phyloP scores from a whole-genome alignment of 371 early-diverging fungal genomes.

The Coemansia sp. region DNA sequence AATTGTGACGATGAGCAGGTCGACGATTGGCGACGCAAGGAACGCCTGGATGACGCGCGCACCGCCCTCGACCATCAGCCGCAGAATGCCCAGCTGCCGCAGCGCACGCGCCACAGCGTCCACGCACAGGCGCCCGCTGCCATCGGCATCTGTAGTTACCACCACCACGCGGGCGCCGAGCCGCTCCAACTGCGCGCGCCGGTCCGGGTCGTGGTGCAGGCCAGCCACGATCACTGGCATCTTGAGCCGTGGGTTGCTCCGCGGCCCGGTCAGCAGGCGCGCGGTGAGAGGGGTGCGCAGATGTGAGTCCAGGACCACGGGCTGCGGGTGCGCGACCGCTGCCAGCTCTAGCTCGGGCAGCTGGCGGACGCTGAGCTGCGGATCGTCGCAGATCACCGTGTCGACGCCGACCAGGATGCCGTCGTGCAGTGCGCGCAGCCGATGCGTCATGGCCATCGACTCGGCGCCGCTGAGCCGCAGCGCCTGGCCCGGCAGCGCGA shows the following conservation, averaged over 20 bases:
- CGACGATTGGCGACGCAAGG: conserved; percentile 54
- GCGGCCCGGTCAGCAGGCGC: conserved; percentile 52
- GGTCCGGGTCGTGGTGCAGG: conserved; percentile 8
- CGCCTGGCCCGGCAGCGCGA: conserved; percentile 63
- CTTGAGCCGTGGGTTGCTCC: conserved; percentile 16
- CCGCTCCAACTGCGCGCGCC: conserved; percentile 48
- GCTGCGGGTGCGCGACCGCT: conserved; percentile 62
- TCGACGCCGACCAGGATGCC: conserved; percentile 89
- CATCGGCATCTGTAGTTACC: conserved; percentile 11
- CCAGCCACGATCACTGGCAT: conserved; percentile 19
- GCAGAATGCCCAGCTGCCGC: conserved; percentile 46
- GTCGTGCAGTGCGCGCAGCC: conserved; percentile 72
- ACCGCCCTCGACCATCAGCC: conserved; percentile 94
- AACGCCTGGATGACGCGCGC: conserved; percentile 74
- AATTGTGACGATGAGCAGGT: conserved; percentile 72
- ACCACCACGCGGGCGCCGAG: conserved; percentile 55
- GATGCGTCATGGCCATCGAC: conserved; percentile 61
- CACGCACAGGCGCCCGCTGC: conserved; percentile 17
- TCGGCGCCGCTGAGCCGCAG: conserved; percentile 71
- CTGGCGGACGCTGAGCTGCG: conserved; percentile 63
- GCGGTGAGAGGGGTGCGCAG: conserved; percentile 61
- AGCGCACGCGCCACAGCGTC: conserved; percentile 18
- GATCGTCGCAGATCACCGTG: conserved; percentile 83
- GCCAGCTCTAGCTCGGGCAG: conserved; percentile 17
- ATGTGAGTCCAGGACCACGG: conserved; percentile 80